Evolutionary conservation across 2,329 filamentous ascomycete species (phyloP).

Genomic region (Phyllachora maydis): DNA sequence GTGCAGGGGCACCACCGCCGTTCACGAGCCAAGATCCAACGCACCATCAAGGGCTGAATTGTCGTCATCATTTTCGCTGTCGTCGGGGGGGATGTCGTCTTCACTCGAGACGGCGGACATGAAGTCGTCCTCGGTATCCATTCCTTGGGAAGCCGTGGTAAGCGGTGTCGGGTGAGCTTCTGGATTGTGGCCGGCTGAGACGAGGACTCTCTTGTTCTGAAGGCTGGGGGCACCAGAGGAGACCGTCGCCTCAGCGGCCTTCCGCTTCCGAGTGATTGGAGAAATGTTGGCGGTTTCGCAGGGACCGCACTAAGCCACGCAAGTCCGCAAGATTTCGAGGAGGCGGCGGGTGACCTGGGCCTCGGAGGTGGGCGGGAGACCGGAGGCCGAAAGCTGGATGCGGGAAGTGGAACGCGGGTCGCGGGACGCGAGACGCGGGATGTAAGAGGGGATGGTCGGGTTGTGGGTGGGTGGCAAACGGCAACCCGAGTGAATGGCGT

Average conservation of each 20-base stretch:
- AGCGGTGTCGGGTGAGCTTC: conserved; percentile 33
- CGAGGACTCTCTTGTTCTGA: conserved; percentile 31
- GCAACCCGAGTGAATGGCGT: no score
- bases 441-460: no score
- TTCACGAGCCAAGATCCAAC: no score
- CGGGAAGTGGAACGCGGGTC: no score
- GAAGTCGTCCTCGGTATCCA: conserved; percentile 94
- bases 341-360: no score
- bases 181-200: conserved; percentile 29
- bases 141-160: conserved; percentile 35
- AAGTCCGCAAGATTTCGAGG: no score
- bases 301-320: no score
- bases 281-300: conserved; percentile 27
- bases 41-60: conserved; percentile 29
- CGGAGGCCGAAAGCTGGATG: no score
- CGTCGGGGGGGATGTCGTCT: conserved; percentile 53
- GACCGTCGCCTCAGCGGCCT: conserved; percentile 44
- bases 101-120: conserved; percentile 69
- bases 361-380: no score
- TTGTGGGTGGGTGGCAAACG: no score
- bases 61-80: conserved; percentile 56
- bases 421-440: no score
- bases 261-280: conserved; percentile 37
- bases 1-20: no score
- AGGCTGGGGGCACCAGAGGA: conserved; percentile 18